Base-by-base conservation (phyloP, 2,329 filamentous ascomycete species). In the Knoxdaviesia proteae region DNA sequence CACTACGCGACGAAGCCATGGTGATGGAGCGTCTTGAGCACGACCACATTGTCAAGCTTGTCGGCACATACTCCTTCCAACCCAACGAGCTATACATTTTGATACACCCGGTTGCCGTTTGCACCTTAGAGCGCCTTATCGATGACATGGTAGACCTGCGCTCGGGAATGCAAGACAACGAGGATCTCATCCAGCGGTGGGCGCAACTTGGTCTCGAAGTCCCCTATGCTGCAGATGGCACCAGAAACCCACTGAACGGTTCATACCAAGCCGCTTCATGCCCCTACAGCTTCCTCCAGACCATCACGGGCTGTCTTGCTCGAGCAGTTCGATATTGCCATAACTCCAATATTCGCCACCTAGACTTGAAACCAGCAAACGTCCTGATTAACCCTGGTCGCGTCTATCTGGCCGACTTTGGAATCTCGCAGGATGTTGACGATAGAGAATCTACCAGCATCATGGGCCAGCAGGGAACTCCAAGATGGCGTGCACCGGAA, bases 391-490 rank as follows among this genome's bases (percentile, higher is more conserved):
- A 58, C 44, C 56, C 62, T 1, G 59, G 59, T 5, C 56, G 61
- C 6, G 64, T 68, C 6, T 67, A 67, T 45, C 54, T 67, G 9
- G 61, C 63, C 29, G 65, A 68, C 49, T 68, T 68, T 52, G 65
- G 63, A 34, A 65, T 68, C 30, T 62, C 65, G 8, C 55, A 58
- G 42, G 63, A 68, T 40, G 62, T 68, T 9, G 60, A 58, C 40
- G 60, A 59, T 37, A 57, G 58, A 30, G 63, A 66, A 7, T 56
- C 63, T 40, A 66, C 62, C 6, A 63, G 59, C 43, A 67, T 63
- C 0, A 57, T 59, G 32, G 60, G 59, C 0, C 44, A 53, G 7
- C 58, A 59, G 4, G 62, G 61, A 1, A 65, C 64, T 0, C 56
- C 57, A 11, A 62, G 58, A 40, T 68, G 63, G 62, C 57, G 58